Percentiles rank a stretch among this genome's conserved stretches.
Evolutionary conservation across 345 rosid genomes (phyloP).

Genomic region (Passiflora organensis): DNA sequence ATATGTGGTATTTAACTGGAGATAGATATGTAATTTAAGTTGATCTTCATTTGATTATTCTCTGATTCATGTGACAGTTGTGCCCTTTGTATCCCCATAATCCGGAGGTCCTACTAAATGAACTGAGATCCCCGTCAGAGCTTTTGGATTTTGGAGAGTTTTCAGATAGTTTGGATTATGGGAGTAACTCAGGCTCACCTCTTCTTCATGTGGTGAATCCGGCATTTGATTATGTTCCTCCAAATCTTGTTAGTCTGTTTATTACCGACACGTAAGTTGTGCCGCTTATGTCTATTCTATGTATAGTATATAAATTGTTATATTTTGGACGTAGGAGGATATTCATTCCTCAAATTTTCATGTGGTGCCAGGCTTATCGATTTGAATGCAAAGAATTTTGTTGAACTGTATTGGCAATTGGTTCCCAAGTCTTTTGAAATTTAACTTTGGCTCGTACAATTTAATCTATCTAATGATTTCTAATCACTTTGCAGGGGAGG

Average conservation of each 20-base stretch:
- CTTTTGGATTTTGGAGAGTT: slow-evolving; percentile 93
- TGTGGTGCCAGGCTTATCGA: too few species aligned
- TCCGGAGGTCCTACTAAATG: slow-evolving; percentile 89
- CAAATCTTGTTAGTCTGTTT: slow-evolving; percentile 91
- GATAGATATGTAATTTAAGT: too few species aligned
- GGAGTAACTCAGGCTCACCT: slow-evolving; percentile 58
- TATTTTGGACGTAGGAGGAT: too few species aligned
- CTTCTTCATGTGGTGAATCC: slow-evolving; percentile 94
- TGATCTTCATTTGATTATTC: neutral
- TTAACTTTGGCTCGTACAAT: neutral
- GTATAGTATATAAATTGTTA: too few species aligned
- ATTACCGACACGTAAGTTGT: slow-evolving; percentile 92
- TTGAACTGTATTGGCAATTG: too few species aligned
- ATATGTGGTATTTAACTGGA: too few species aligned
- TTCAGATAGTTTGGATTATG: slow-evolving; percentile 90
- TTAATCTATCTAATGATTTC: neutral
- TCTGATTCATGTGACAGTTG: slow-evolving; percentile 40
- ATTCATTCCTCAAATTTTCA: too few species aligned
- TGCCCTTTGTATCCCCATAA: slow-evolving; percentile 98
- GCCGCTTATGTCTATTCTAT: slow-evolving; percentile 8
- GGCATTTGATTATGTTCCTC: slow-evolving; percentile 91
- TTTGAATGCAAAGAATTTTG: too few species aligned
- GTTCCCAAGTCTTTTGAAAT: neutral
- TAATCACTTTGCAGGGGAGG: slow-evolving; percentile 65
- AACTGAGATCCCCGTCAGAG: slow-evolving; percentile 95